A percentile compares a stretch with the other conserved stretches of the same genome.
phyloP scores from a whole-genome alignment of 2,329 filamentous ascomycete species.

The Xylariaceae sp. region DNA sequence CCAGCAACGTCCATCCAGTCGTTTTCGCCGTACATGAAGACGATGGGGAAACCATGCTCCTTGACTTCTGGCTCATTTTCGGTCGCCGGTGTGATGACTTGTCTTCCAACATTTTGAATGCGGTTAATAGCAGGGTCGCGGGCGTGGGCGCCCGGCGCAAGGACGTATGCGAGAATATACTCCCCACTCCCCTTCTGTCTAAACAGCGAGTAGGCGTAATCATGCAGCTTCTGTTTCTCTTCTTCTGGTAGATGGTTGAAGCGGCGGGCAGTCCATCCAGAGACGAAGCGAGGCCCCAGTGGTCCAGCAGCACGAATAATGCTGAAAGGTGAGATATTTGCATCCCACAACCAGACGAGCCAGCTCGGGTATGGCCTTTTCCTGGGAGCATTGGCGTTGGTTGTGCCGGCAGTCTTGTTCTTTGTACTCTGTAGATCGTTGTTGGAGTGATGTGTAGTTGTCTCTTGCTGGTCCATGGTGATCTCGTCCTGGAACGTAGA shows the following conservation, averaged over 20 bases:
- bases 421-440: slow-evolving; percentile 40
- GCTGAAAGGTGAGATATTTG: slow-evolving; percentile 92
- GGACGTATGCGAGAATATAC: slow-evolving; percentile 86
- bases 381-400: slow-evolving; percentile 30
- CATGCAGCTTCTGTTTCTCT: slow-evolving; percentile 81
- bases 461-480: slow-evolving; percentile 63
- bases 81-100: slow-evolving; percentile 42
- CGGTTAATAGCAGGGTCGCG: slow-evolving; percentile 81
- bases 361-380: slow-evolving; percentile 70
- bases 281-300: slow-evolving; percentile 85
- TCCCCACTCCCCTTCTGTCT: slow-evolving; percentile 88
- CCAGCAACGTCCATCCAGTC: slow-evolving; percentile 98
- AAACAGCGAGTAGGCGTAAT: slow-evolving; percentile 93
- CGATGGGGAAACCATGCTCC: slow-evolving; percentile 71
- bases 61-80: slow-evolving; percentile 30
- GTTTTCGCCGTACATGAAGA: slow-evolving; percentile 95
- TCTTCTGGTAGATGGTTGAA: slow-evolving; percentile 81
- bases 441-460: slow-evolving; percentile 21
- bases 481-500: slow-evolving; percentile 76
- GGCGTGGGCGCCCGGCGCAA: slow-evolving; percentile 90
- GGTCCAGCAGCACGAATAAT: slow-evolving; percentile 85
- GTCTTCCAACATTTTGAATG: slow-evolving; percentile 83
- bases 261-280: slow-evolving; percentile 87
- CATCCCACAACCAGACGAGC: slow-evolving; percentile 93
- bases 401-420: slow-evolving; percentile 25